Conservation (phyloP, 352 stramenopile genomes). For the Phytophthora ohioensis region DNA sequence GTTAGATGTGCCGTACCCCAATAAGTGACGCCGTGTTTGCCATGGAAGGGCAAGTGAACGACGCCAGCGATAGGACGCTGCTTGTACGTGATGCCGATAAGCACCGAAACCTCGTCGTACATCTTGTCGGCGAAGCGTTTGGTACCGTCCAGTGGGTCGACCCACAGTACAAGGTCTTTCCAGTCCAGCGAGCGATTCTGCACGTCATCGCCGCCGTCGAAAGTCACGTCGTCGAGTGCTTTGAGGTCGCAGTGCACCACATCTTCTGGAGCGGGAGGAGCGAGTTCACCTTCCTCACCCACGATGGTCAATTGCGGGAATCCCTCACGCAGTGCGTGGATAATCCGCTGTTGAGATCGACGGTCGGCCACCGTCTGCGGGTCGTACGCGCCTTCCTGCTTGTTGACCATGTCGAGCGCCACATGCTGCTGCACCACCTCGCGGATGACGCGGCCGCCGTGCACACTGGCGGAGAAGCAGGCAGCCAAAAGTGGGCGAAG, state of each 20-base stretch:
- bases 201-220: conserved; percentile 29
- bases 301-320: conserved; percentile 56
- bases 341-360: conserved; percentile 77
- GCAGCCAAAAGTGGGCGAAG: conserved; percentile 60
- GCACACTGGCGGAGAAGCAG: conserved; percentile 61
- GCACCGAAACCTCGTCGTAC: conserved; percentile 82
- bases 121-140: conserved; percentile 80
- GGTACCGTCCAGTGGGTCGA: conserved; percentile 82
- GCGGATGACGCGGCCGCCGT: conserved; percentile 73
- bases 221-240: conserved; percentile 29
- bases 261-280: conserved; percentile 51
- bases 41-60: conserved; percentile 77
- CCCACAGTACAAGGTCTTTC: conserved; percentile 74
- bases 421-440: conserved; percentile 63
- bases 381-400: conserved; percentile 77
- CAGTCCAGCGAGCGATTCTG: conserved; percentile 45
- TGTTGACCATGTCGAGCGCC: conserved; percentile 79
- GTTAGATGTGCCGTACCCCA: conserved; percentile 52
- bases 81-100: conserved; percentile 77
- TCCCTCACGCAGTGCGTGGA: conserved; percentile 62
- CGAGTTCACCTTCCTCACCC: conserved; percentile 78
- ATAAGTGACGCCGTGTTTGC: conserved; percentile 59
- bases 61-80: conserved; percentile 71
- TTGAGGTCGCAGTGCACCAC: conserved; percentile 54
- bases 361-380: conserved; percentile 82